Percentiles rank a stretch among this genome's conserved stretches.
phyloP scores from a whole-genome alignment of 2,329 filamentous ascomycete genomes.

The Aspergillus terreus region DNA sequence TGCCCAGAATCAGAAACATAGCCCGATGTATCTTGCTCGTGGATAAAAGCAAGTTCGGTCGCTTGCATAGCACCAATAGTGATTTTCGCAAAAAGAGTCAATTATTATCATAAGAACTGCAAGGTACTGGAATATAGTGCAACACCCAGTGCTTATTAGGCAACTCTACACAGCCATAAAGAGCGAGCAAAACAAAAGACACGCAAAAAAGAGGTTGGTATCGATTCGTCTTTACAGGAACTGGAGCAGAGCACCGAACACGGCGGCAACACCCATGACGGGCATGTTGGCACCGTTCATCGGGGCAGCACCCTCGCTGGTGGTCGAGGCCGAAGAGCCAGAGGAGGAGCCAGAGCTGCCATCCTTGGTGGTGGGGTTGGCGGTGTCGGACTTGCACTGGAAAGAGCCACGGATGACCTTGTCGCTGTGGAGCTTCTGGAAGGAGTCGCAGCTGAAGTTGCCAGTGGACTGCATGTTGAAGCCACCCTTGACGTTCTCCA shows the following conservation, averaged over 20 bases:
- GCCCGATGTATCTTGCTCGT: too few species aligned
- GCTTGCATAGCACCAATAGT: constrained; percentile 13
- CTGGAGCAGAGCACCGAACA: constrained; percentile 44
- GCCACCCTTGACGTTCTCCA: constrained; percentile 66
- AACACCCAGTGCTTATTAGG: constrained; percentile 30
- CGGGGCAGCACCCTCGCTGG: constrained; percentile 36
- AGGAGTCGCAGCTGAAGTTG: constrained; percentile 56
- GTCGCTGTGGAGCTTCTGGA: constrained; percentile 45
- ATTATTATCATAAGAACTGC: constrained; percentile 43
- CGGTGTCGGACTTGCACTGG: constrained; percentile 38
- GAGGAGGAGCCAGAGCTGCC: constrained; percentile 30
- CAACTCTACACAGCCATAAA: constrained; percentile 34
- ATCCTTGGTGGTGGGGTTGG: constrained; percentile 34
- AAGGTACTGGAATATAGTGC: constrained; percentile 22
- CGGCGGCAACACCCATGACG: constrained; percentile 40
- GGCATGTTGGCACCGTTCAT: constrained; percentile 33
- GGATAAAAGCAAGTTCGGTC: background rate
- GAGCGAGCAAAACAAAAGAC: constrained; percentile 21
- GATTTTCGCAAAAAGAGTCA: constrained; percentile 29
- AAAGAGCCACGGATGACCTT: constrained; percentile 47
- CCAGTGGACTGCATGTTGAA: constrained; percentile 67
- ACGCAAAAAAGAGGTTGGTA: constrained; percentile 22
- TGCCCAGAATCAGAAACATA: background rate
- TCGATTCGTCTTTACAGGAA: constrained; percentile 42
- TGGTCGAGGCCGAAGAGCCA: constrained; percentile 24